phyloP scores from a whole-genome alignment of 2,329 filamentous ascomycete species.

The Phaeosphaeriaceae sp. region DNA sequence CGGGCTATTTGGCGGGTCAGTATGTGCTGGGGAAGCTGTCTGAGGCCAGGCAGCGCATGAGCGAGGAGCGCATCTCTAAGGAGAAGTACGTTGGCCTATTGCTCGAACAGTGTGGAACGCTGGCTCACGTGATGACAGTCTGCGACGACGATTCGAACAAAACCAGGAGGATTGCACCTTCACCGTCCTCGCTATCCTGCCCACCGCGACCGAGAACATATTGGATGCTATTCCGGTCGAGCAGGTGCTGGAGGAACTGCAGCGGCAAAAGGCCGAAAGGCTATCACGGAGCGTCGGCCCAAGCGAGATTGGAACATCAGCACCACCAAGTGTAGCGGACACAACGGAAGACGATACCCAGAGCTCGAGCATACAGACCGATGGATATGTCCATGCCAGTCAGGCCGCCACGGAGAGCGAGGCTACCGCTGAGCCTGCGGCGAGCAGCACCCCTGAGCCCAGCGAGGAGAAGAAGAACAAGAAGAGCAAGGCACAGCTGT shows the following conservation, averaged over 20 bases:
- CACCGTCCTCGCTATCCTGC: constrained; percentile 93
- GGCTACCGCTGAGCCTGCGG: constrained; percentile 50
- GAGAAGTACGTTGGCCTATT: constrained; percentile 76
- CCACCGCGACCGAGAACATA: constrained; percentile 89
- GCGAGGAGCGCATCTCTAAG: constrained; percentile 91
- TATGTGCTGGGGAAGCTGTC: constrained; percentile 92
- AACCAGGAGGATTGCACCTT: constrained; percentile 99
- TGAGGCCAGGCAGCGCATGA: constrained; percentile 95
- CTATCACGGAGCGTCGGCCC: constrained; percentile 66
- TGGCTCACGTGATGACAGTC: constrained; percentile 59
- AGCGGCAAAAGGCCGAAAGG: constrained; percentile 86
- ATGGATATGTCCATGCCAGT: constrained; percentile 83
- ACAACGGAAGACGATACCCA: constrained; percentile 76
- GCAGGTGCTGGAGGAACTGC: constrained; percentile 89
- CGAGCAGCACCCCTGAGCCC: constrained; percentile 49
- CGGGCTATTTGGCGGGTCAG: constrained; percentile 89
- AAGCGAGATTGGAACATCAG: constrained; percentile 66
- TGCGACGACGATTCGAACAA: constrained; percentile 95
- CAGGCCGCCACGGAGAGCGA: constrained; percentile 66
- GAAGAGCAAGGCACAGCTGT: constrained; percentile 90
- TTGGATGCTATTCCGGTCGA: constrained; percentile 89
- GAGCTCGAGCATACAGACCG: constrained; percentile 79
- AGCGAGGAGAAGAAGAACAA: constrained; percentile 61
- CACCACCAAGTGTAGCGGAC: constrained; percentile 70
- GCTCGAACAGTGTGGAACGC: not conserved